Evolutionary conservation across 1,139 yeast species (phyloP).

Genomic region (Saccharomyces hybrid): DNA sequence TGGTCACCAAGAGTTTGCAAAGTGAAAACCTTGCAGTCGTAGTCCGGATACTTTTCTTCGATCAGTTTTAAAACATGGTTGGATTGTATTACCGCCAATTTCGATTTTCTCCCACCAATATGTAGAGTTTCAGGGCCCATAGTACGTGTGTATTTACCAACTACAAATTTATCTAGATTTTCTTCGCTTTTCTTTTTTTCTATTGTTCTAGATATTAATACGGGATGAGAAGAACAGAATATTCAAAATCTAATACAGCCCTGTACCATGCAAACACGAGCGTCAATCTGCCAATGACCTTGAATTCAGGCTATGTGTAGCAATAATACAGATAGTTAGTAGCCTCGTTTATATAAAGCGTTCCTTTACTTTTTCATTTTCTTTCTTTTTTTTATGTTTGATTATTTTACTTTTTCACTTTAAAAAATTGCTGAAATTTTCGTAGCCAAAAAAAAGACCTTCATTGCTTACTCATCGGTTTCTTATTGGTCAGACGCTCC

Average conservation of each 20-base stretch:
- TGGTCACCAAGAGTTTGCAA: conserved; percentile 86
- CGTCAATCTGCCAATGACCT: not conserved
- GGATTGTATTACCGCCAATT: conserved; percentile 80
- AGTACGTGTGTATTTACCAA: not conserved
- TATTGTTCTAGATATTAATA: not conserved
- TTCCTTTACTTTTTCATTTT: not conserved
- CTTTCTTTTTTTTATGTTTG: not conserved
- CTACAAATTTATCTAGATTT: not conserved
- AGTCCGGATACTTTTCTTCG: conserved; percentile 51
- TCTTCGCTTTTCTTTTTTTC: not conserved
- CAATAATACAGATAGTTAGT: not conserved
- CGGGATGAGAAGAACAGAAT: not conserved
- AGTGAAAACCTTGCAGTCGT: conserved; percentile 66
- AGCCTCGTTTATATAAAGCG: not conserved
- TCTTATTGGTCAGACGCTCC: not conserved
- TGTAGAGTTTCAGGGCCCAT: conserved; percentile 17
- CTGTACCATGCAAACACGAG: not conserved
- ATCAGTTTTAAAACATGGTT: conserved; percentile 62
- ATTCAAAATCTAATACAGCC: not conserved
- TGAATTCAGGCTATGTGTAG: not conserved
- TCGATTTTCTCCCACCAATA: conserved; percentile 87
- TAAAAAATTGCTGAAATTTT: not conserved
- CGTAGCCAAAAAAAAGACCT: not conserved
- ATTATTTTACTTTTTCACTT: not conserved
- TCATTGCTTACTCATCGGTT: not conserved